Evolutionary conservation across 2,329 filamentous ascomycete species (phyloP).

Genomic region (Xylariaceae sp.): DNA sequence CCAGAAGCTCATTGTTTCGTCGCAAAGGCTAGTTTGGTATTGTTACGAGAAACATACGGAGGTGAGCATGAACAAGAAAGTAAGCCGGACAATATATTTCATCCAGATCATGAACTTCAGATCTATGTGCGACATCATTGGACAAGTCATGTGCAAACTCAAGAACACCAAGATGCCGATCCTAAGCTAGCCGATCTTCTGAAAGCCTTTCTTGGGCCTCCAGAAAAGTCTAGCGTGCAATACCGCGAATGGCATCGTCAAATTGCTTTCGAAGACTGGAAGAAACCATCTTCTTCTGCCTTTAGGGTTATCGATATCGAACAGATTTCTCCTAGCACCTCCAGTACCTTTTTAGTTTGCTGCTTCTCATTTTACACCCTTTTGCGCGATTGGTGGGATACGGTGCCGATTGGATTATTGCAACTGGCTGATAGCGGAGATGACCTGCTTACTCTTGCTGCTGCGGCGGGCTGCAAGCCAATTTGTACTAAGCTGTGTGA

Average conservation of each 20-base stretch:
- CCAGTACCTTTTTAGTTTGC: constrained; percentile 5
- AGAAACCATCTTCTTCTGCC: neutral
- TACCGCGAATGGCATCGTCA: constrained; percentile 11
- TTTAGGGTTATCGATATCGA: too few species aligned
- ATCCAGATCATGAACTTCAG: constrained; percentile 1
- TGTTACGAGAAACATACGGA: constrained; percentile 3
- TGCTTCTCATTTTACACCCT: constrained; percentile 12
- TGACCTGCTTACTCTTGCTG: constrained; percentile 6
- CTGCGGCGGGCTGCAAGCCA: neutral
- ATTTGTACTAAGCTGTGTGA: constrained; percentile 7
- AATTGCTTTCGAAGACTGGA: neutral
- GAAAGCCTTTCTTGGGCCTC: constrained; percentile 19
- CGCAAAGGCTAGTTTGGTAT: constrained; percentile 10
- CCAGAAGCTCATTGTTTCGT: constrained; percentile 18
- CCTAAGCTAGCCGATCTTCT: constrained; percentile 2
- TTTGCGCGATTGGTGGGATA: constrained; percentile 15
- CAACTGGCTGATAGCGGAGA: neutral
- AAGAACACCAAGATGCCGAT: constrained; percentile 7
- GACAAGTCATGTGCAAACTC: constrained; percentile 17
- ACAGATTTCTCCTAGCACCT: neutral
- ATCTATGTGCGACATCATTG: constrained; percentile 4
- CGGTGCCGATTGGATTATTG: neutral
- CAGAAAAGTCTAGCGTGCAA: neutral
- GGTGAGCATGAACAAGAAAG: neutral
- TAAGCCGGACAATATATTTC: constrained; percentile 1